Conservation (phyloP, 202 grass and related monocot species). For the Panicum virgatum region DNA sequence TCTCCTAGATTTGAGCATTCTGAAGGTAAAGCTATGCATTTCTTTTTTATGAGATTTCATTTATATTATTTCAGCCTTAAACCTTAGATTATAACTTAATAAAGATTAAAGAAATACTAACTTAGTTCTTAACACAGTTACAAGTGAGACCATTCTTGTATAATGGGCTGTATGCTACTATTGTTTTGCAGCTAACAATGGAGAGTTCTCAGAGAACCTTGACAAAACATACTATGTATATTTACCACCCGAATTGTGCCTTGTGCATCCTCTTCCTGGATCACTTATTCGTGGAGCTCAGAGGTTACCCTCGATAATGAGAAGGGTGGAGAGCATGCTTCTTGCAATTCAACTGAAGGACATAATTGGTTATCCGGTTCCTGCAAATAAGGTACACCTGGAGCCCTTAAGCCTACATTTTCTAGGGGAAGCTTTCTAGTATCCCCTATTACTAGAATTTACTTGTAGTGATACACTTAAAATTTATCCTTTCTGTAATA, state of each 20-base stretch:
- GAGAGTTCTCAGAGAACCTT: conserved; percentile 72
- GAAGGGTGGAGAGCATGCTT: conserved; percentile 98
- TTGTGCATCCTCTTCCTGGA: conserved; percentile 95
- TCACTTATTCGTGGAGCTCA: conserved; percentile 90
- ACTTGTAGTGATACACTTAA: not conserved
- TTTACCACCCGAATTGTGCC: conserved; percentile 90
- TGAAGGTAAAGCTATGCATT: conserved; percentile 62
- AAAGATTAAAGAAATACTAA: conserved; percentile 16
- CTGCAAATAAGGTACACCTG: conserved; percentile 63
- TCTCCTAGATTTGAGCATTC: conserved; percentile 98
- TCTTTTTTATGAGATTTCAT: conserved; percentile 5
- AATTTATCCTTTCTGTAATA: not conserved
- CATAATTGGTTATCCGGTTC: conserved; percentile 85
- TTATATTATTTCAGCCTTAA: not conserved
- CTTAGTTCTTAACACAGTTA: not conserved
- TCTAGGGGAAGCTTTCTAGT: not conserved
- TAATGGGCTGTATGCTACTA: conserved; percentile 28
- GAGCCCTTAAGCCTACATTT: not conserved
- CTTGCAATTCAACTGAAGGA: conserved; percentile 98
- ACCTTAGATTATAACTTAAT: conserved; percentile 17
- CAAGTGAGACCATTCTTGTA: not conserved
- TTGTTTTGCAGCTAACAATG: conserved; percentile 66
- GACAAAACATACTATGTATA: conserved; percentile 99
- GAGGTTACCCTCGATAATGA: conserved; percentile 97
- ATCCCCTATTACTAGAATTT: not conserved